A percentile compares a stretch with the other conserved stretches of the same genome.
These are phyloP conservation scores for Hypomyces perniciosus DNA, from an alignment of 2,329 filamentous ascomycete species.

Conservation along the genomic window DNA sequence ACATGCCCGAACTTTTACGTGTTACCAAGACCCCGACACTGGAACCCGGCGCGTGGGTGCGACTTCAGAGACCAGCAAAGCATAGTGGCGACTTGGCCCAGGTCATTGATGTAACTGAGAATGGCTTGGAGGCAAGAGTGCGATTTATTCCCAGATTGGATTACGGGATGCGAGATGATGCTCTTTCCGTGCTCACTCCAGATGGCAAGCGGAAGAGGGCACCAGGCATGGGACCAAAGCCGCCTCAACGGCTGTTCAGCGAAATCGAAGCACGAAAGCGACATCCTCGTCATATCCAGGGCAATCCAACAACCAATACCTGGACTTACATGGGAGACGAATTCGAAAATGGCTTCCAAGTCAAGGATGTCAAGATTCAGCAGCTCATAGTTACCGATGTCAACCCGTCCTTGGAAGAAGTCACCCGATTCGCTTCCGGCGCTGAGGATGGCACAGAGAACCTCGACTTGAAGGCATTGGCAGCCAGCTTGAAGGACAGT, in stretches of 20 bases:
- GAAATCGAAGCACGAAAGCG: conserved; percentile 88
- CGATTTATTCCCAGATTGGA: conserved; percentile 86
- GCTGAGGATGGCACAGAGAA: conserved; percentile 91
- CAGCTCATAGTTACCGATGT: conserved; percentile 81
- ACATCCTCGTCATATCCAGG: conserved; percentile 57
- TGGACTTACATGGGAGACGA: conserved; percentile 85
- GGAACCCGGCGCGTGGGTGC: conserved; percentile 85
- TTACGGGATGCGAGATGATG: conserved; percentile 82
- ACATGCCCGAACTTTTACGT: conserved; percentile 93
- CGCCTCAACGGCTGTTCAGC: conserved; percentile 86
- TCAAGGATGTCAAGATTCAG: conserved; percentile 90
- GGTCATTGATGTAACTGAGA: conserved; percentile 86
- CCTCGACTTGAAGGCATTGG: conserved; percentile 83
- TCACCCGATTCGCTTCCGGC: conserved; percentile 86
- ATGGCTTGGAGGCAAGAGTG: conserved; percentile 81
- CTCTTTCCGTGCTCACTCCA: conserved; percentile 35
- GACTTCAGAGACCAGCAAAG: conserved; percentile 71
- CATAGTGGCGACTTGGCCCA: conserved; percentile 88
- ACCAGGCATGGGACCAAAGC: conserved; percentile 56
- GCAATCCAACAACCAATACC: conserved; percentile 69
- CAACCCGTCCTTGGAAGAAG: conserved; percentile 88
- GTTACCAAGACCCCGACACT: conserved; percentile 81
- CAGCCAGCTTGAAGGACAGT: conserved; percentile 80
- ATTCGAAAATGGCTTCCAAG: conserved; percentile 86
- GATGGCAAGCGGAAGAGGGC: conserved; percentile 77